phyloP scores from a whole-genome alignment of 345 rosid species.

The Eucalyptus regnans region DNA sequence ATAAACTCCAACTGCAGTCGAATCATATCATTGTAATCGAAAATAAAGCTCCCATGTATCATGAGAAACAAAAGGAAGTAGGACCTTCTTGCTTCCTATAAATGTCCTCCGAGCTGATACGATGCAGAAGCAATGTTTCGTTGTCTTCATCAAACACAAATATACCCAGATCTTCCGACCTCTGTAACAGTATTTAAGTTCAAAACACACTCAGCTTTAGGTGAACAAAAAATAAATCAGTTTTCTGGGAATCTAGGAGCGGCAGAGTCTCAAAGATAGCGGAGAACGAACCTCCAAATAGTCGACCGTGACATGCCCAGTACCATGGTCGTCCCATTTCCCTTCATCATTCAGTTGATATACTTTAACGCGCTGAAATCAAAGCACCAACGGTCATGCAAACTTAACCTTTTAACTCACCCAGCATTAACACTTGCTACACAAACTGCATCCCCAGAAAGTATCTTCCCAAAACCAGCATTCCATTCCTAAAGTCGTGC shows the following conservation, averaged over 20 bases:
- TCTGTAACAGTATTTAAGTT: constrained; percentile 27
- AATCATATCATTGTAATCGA: not conserved
- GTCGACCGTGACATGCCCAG: constrained; percentile 76
- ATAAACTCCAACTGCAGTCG: not conserved
- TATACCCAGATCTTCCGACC: constrained; percentile 67
- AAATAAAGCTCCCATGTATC: not conserved
- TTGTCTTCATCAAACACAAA: constrained; percentile 78
- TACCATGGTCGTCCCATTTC: constrained; percentile 96
- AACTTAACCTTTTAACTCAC: not conserved
- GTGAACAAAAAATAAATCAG: not conserved
- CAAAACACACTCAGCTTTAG: not conserved
- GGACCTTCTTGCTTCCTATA: constrained; percentile 90
- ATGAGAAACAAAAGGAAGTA: not conserved
- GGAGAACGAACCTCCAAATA: constrained; percentile 60
- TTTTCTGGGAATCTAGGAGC: not conserved
- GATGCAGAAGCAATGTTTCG: constrained; percentile 70
- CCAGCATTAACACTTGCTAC: not conserved
- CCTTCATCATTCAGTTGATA: constrained; percentile 66
- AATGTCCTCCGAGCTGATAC: constrained; percentile 62
- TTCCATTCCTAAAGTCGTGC: not conserved
- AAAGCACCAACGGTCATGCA: not conserved
- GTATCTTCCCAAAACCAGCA: not conserved
- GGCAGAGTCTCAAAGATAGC: not conserved
- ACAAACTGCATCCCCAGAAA: not conserved
- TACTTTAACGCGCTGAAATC: constrained; percentile 76